phyloP scores from a whole-genome alignment of 140 eudicot species.

The Flaveria floridana region DNA sequence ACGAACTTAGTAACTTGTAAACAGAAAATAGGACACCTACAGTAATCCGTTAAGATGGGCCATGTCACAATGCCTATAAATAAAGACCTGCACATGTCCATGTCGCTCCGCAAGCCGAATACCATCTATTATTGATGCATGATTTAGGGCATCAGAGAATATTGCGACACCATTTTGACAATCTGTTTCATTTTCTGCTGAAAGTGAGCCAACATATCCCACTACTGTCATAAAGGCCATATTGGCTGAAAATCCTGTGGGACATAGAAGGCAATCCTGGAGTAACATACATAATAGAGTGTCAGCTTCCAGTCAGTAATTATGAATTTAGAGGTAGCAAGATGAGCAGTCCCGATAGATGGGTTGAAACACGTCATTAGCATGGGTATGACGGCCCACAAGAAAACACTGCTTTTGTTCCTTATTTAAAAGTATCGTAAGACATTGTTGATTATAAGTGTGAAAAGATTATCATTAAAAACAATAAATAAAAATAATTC shows the following conservation, averaged over 20 bases:
- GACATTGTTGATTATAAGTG: background rate
- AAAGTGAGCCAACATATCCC: slow-evolving; percentile 69
- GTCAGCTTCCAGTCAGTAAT: slow-evolving; percentile 18
- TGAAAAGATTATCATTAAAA: background rate
- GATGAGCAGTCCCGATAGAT: background rate
- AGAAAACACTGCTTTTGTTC: background rate
- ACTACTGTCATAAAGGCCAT: slow-evolving; percentile 91
- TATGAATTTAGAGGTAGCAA: slow-evolving; percentile 15
- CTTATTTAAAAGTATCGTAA: background rate
- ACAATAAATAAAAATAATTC: background rate
- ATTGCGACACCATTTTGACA: slow-evolving; percentile 61
- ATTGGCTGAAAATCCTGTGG: slow-evolving; percentile 98
- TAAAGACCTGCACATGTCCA: slow-evolving; percentile 55
- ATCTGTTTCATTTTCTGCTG: slow-evolving; percentile 46
- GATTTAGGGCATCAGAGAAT: slow-evolving; percentile 91
- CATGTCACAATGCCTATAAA: slow-evolving; percentile 89
- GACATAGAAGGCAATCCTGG: slow-evolving; percentile 99
- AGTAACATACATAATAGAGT: slow-evolving; percentile 22
- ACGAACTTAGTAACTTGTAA: background rate
- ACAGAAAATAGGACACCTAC: slow-evolving; percentile 44
- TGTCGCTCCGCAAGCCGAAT: slow-evolving; percentile 85
- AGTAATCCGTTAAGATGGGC: slow-evolving; percentile 68
- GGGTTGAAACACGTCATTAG: background rate
- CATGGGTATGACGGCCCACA: background rate
- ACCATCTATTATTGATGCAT: slow-evolving; percentile 97